A percentile compares a stretch with the other conserved stretches of the same genome.
Conservation (phyloP, 179 eudicot genomes). For the Beta corolliflora region DNA sequence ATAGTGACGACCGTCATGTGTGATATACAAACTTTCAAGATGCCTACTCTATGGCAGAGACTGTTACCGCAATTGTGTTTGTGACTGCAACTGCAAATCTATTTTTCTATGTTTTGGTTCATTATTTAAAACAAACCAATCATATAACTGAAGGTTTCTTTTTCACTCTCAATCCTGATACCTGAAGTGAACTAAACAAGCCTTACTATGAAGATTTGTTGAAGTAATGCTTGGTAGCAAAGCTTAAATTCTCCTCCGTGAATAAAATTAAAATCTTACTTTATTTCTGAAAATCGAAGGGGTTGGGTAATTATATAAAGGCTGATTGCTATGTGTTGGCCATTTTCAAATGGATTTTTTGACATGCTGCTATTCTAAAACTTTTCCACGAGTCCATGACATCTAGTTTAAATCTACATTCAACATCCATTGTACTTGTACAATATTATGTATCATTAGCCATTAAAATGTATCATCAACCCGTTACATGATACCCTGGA, state of each 20-base stretch:
- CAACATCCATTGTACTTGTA: too few species aligned
- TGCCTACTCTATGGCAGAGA: background rate
- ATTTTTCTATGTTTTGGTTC: too few species aligned
- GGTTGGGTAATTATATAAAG: too few species aligned
- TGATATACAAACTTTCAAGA: background rate
- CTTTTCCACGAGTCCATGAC: too few species aligned
- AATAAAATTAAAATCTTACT: background rate
- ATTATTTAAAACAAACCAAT: background rate
- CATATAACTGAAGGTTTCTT: background rate
- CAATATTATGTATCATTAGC: background rate
- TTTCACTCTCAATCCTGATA: background rate
- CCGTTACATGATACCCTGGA: too few species aligned
- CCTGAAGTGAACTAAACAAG: background rate
- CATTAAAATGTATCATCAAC: too few species aligned
- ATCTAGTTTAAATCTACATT: too few species aligned
- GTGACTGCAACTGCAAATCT: background rate
- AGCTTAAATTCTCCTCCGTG: background rate
- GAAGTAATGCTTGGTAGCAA: background rate
- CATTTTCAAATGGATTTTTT: too few species aligned
- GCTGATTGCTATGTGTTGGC: too few species aligned
- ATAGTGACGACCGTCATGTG: background rate
- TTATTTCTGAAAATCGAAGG: too few species aligned
- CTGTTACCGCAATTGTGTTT: background rate
- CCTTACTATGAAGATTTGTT: background rate
- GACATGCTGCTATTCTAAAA: too few species aligned